Conservation (phyloP, 2,329 filamentous ascomycete genomes). For the Calonectria pseudoreteaudii region DNA sequence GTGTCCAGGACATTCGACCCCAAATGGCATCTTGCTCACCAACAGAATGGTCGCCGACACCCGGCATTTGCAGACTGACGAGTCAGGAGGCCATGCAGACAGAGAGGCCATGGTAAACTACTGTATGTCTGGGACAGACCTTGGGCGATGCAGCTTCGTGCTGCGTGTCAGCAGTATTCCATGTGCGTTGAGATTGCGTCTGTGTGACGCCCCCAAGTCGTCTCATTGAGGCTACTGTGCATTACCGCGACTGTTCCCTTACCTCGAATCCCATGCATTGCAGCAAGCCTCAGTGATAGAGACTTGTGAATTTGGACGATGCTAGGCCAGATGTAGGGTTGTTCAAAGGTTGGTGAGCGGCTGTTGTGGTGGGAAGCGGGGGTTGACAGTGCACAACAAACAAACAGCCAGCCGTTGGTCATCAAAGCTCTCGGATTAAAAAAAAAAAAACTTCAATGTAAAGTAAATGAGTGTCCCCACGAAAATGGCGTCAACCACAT, state of each 20-base stretch:
- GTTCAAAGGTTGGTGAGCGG: background rate
- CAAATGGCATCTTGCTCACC: slow-evolving; percentile 5
- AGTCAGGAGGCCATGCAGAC: slow-evolving; percentile 17
- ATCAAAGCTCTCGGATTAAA: slow-evolving; percentile 20
- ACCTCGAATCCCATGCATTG: slow-evolving; percentile 1
- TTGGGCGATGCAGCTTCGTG: background rate
- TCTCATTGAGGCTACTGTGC: slow-evolving; percentile 11
- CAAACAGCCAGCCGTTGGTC: slow-evolving; percentile 23
- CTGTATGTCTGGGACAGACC: slow-evolving; percentile 23
- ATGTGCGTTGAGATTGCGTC: slow-evolving; percentile 9
- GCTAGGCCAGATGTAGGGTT: background rate
- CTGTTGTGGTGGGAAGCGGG: background rate
- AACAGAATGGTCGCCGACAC: background rate
- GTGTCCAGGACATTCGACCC: background rate
- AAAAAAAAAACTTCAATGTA: background rate
- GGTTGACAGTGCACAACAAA: slow-evolving; percentile 7
- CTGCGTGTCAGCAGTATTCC: slow-evolving; percentile 22
- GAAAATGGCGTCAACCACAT: slow-evolving; percentile 24
- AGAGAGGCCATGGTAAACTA: slow-evolving; percentile 22
- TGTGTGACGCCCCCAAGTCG: slow-evolving; percentile 12
- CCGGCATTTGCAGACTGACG: slow-evolving; percentile 1
- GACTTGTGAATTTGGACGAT: background rate
- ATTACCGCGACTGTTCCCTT: slow-evolving; percentile 15
- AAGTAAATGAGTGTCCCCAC: slow-evolving; percentile 20
- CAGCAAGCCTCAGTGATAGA: background rate